phyloP scores from a whole-genome alignment of 192 early-diverging fungal genomes.

The Entomortierella beljakovae region DNA sequence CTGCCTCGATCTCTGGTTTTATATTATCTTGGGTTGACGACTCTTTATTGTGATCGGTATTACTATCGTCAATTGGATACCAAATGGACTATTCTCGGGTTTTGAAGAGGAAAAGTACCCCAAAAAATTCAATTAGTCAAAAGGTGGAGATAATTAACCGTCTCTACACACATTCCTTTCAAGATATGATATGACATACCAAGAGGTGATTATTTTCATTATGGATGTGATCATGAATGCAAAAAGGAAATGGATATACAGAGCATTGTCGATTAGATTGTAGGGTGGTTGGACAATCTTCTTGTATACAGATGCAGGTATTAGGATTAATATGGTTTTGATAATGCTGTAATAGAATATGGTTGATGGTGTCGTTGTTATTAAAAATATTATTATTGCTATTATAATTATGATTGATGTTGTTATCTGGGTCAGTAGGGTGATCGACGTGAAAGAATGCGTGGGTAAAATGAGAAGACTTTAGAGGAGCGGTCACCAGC shows the following conservation, averaged over 20 bases:
- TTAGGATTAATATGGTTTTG: not conserved
- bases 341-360: not conserved
- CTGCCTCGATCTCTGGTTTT: not conserved
- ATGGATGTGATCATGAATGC: constrained; percentile 3
- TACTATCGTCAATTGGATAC: too few relatives aligned
- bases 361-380: not conserved
- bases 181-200: not conserved
- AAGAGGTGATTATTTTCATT: not conserved
- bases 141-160: too few relatives aligned
- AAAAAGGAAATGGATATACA: constrained; percentile 3
- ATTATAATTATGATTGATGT: not conserved
- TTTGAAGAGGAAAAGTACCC: not conserved
- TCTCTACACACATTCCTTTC: too few relatives aligned
- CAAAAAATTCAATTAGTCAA: too few relatives aligned
- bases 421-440: not conserved
- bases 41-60: not conserved
- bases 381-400: not conserved
- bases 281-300: not conserved
- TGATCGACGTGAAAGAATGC: constrained; percentile 24
- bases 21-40: not conserved
- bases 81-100: not conserved
- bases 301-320: constrained; percentile 14
- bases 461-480: not conserved
- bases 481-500: constrained; percentile 2
- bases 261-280: not conserved